Evolutionary conservation across 2,329 filamentous ascomycete species (phyloP), one percentile per base, ranked within the genome.

Genomic region (Penicillium decumbens): DNA sequence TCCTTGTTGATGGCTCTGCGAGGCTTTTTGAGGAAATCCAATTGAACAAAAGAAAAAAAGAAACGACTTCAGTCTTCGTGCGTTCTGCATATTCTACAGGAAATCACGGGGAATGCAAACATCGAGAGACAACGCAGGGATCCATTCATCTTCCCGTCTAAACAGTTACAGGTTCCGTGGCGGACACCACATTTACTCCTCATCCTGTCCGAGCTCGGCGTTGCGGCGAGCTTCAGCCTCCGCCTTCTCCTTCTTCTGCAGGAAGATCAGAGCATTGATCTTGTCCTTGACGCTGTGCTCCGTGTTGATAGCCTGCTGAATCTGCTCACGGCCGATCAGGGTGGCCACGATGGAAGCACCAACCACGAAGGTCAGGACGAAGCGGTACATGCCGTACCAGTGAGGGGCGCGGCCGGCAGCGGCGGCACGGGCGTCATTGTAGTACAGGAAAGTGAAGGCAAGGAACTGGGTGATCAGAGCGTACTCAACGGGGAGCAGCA

Each of bases 351-450:
- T 92, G 55, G 87, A 85, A 38, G 82, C 77, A 33, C 92, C 91
- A 25, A 95, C 91, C 53, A 96, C 80, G 68, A 91, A 92, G 2
- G 92, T 96, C 60, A 96, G 78, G 7, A 95, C 85, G 71, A 95
- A 96, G 29, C 92, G 88, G 75, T 96, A 96, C 43, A 84, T 87
- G 51, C 78, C 80, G 69, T 95, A 96, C 91, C 91, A 96, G 32
- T 77, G 66, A 23, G 91, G 91, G 2, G 86, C 84, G 85, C 88
- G 93, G 57, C 90, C 91, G 35, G 77, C 76, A 44, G 80, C 78
- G 7, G 85, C 80, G 12, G 89, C 89, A 25, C 84, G 80, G 6
- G 86, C 78, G 66, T 96, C 91, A 51, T 84, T 84, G 67, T 92
- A 92, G 77, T 95, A 96, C 52, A 95, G 80, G 59, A 83, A 83